Conservation (phyloP, 441 rosid genomes). For the Brassica hybrid region DNA sequence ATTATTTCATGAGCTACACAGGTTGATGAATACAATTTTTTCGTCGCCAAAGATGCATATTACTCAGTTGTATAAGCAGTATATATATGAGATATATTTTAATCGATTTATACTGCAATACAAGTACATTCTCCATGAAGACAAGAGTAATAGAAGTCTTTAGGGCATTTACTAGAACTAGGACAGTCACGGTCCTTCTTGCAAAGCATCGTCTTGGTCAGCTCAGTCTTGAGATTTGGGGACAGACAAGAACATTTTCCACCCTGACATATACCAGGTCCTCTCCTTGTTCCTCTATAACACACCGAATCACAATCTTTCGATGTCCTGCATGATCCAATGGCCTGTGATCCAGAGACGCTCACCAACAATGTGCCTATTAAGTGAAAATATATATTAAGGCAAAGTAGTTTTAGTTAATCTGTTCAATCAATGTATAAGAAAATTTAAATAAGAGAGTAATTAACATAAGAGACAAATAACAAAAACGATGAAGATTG, state of each 20-base stretch:
- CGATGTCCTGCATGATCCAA: neutral
- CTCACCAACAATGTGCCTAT: slow-evolving; percentile 14
- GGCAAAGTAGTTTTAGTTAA: neutral
- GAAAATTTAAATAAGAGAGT: neutral
- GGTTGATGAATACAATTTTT: neutral
- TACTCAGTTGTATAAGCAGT: neutral
- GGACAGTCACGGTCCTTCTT: slow-evolving; percentile 25
- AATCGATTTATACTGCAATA: neutral
- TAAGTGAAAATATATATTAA: neutral
- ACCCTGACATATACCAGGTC: neutral
- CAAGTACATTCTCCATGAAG: slow-evolving; percentile 25
- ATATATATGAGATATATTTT: neutral
- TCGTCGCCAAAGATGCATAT: neutral
- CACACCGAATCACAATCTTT: neutral
- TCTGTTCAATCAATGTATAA: neutral
- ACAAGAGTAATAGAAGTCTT: slow-evolving; percentile 21
- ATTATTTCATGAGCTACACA: no score
- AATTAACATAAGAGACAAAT: neutral
- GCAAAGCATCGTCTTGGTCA: neutral
- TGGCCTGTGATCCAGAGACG: neutral
- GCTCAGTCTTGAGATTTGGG: neutral
- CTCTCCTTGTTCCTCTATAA: slow-evolving; percentile 12
- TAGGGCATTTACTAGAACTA: neutral
- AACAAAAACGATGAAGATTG: neutral
- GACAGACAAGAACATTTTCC: slow-evolving; percentile 1